Evolutionary conservation across 768 basidiomycete species (phyloP).

Genomic region (Exidia glandulosa): DNA sequence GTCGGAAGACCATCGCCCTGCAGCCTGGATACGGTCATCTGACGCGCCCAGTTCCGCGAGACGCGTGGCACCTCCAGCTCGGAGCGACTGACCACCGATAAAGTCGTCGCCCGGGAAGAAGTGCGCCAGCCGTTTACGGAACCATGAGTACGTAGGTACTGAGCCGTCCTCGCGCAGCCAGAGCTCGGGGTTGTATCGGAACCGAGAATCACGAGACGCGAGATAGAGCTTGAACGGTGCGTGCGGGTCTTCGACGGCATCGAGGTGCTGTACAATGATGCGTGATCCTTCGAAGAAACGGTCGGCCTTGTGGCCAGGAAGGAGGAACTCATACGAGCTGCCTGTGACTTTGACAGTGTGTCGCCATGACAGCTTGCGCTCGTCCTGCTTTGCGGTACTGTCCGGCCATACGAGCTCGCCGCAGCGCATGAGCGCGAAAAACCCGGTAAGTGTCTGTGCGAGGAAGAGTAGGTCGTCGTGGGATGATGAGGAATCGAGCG

Average conservation of each 20-base stretch:
- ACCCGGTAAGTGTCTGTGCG: slow-evolving; percentile 12
- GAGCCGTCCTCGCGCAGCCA: slow-evolving; percentile 29
- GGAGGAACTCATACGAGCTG: slow-evolving; percentile 9
- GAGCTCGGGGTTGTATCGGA: slow-evolving; percentile 20
- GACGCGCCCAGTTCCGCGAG: slow-evolving; percentile 22
- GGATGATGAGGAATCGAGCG: no score
- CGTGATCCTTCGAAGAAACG: background rate
- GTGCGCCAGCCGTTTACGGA: slow-evolving; percentile 16
- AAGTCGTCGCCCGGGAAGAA: slow-evolving; percentile 14
- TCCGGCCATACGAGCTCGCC: slow-evolving; percentile 19
- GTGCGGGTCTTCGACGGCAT: no score
- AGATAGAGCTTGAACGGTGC: no score
- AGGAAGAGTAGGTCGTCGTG: slow-evolving; percentile 21
- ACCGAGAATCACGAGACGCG: background rate
- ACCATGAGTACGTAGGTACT: slow-evolving; percentile 33
- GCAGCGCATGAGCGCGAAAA: slow-evolving; percentile 15
- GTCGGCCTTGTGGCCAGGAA: slow-evolving; percentile 31
- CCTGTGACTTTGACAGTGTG: slow-evolving; percentile 1
- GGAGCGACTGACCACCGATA: slow-evolving; percentile 26
- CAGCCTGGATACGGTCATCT: slow-evolving; percentile 23
- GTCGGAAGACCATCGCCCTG: slow-evolving; percentile 29
- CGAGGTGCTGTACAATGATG: no score
- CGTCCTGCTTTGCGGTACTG: slow-evolving; percentile 1
- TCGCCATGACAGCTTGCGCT: slow-evolving; percentile 12
- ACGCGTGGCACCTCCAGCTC: slow-evolving; percentile 31